Evolutionary conservation across 169 alveolate genomes (phyloP), one percentile per base, ranked within the genome.

Genomic region (Eimeria tenella): DNA sequence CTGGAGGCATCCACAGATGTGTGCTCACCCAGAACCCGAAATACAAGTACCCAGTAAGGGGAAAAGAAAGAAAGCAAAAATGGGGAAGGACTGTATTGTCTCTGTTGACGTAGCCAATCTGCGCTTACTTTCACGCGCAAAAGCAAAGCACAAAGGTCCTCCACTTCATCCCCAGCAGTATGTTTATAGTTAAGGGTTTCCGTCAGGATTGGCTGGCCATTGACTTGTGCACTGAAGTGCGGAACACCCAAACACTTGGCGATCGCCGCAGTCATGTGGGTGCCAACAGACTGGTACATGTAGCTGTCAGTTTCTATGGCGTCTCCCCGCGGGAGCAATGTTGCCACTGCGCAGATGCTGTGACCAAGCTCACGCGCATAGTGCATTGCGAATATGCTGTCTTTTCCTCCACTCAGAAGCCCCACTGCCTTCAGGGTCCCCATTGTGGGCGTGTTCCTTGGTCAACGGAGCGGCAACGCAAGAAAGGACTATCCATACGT

Each of bases 251-350:
- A 31, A 68, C 94, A 93, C 65, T 98, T 97, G 0, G 99, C 99
- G 56, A 99, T 98, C n/a, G 98, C 96, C 23, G 98, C 98, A 42
- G 98, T 96, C 77, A 98, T 94, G 88, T 97, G 99, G 53, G 98
- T 97, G 0, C 99, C 99, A 11, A 98, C 99, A 75, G 99, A 98
- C 97, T 99, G 99, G 96, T 97, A 94, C 96, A 90, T 94, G 86
- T 62, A 94, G 91, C 96, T 94, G 94, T 94, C 96, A 5, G 93
- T 60, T 19, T 94, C 96, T 19, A 68, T 71, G 9, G 86, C 75
- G 50, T 49, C 21, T 5, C 62, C 82, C 42, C 93, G 92, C 7
- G 96, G 96, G 49, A 79, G 94, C 93, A 95, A 81, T 31, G 93
- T 94, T 5, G 97, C 97, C 19, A 93, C 90, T 31, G 95, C 86